phyloP scores from a whole-genome alignment of 2,329 filamentous ascomycete species.

The Hymenoscyphus fraxineus region DNA sequence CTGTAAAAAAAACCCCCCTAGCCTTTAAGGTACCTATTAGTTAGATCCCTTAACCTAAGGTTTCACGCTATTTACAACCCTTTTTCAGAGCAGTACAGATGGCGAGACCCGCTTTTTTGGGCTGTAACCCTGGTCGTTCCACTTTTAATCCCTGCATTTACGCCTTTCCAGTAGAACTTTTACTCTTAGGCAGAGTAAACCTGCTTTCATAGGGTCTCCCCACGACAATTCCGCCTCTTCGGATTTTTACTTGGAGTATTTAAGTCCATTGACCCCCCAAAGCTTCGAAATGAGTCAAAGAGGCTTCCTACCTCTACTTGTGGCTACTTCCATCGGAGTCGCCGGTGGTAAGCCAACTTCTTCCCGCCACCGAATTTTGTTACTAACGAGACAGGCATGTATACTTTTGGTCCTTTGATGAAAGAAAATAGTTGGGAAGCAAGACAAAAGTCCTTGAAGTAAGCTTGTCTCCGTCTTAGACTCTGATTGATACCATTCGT shows the following conservation, averaged over 20 bases:
- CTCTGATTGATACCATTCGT: not conserved
- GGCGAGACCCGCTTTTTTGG: too few relatives aligned
- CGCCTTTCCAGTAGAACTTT: too few relatives aligned
- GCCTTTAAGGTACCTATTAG: too few relatives aligned
- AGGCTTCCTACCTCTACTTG: not conserved
- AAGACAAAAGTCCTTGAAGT: not conserved
- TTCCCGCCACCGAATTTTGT: not conserved
- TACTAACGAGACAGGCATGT: not conserved
- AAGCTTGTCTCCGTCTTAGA: not conserved
- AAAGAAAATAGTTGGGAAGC: conserved; percentile 1
- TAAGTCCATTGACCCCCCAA: not conserved
- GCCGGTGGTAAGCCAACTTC: not conserved
- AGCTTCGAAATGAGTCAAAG: not conserved
- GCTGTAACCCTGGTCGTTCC: too few relatives aligned
- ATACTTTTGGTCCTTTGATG: conserved; percentile 2
- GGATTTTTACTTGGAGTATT: not conserved
- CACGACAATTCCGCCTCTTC: not conserved
- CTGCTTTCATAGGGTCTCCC: too few relatives aligned
- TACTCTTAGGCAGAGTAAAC: too few relatives aligned
- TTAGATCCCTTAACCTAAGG: too few relatives aligned
- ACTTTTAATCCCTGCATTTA: too few relatives aligned
- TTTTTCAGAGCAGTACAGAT: too few relatives aligned
- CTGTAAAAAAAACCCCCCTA: too few relatives aligned
- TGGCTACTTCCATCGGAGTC: not conserved
- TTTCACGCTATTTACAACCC: too few relatives aligned